phyloP scores from a whole-genome alignment of 306 rosid species.

The Medicago arabica region DNA sequence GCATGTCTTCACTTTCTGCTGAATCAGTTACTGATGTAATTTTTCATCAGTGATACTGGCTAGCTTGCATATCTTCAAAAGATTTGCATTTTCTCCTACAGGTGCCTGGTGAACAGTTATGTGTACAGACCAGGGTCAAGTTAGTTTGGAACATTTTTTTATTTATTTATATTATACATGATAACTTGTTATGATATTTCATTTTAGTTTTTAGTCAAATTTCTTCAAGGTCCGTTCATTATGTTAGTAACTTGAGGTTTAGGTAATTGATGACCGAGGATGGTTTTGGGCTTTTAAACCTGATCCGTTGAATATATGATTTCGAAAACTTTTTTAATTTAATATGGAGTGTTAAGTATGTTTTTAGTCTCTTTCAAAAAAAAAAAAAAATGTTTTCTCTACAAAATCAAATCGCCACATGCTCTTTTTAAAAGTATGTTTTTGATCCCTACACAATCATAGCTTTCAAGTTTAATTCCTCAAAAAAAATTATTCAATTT shows the following conservation, averaged over 20 bases:
- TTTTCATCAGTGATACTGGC: conserved; percentile 22
- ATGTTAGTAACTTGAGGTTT: background rate
- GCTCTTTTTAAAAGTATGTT: too few species aligned
- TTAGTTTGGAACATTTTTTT: conserved; percentile 21
- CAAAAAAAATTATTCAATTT: too few species aligned
- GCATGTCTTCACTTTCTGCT: conserved; percentile 18
- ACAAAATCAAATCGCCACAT: background rate
- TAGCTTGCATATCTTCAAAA: conserved; percentile 31
- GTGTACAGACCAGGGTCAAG: conserved; percentile 45
- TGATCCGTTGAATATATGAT: background rate
- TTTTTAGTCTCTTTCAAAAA: too few species aligned
- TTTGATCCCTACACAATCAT: too few species aligned
- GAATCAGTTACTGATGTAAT: conserved; percentile 30
- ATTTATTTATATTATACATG: conserved; percentile 19
- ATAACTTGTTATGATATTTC: background rate
- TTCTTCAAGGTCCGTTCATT: background rate
- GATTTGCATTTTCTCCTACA: conserved; percentile 37
- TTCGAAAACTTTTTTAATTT: background rate
- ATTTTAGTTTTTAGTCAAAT: background rate
- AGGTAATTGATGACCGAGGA: background rate
- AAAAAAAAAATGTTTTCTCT: too few species aligned
- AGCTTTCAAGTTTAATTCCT: too few species aligned
- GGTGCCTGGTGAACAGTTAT: conserved; percentile 30
- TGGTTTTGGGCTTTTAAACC: background rate
- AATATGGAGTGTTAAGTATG: too few species aligned